Percentiles rank a stretch among this genome's conserved stretches.
These are phyloP conservation scores for Aleurites moluccanus DNA, from an alignment of 441 rosid species.

Conservation along the genomic window DNA sequence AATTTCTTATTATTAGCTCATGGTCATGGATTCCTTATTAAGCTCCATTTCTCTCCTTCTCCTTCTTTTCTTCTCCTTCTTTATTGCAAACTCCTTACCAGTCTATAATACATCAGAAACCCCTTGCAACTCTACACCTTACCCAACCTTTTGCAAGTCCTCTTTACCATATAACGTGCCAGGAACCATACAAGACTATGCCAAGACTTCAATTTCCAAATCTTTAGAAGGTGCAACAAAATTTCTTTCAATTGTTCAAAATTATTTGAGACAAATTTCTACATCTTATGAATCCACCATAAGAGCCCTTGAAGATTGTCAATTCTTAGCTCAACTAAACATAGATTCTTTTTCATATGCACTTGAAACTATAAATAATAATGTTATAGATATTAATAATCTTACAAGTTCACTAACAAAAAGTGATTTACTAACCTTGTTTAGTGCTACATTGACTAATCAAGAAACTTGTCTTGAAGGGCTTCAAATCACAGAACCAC, in stretches of 20 bases:
- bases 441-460: constrained; percentile 64
- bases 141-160: constrained; percentile 40
- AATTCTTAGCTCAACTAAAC: constrained; percentile 34
- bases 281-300: constrained; percentile 12
- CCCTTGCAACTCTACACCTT: constrained; percentile 42
- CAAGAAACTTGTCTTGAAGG: constrained; percentile 57
- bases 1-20: neutral
- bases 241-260: constrained; percentile 26
- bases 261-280: constrained; percentile 24
- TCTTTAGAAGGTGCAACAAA: constrained; percentile 33
- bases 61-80: constrained; percentile 6
- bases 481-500: constrained; percentile 19
- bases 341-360: constrained; percentile 41
- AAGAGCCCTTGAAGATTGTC: constrained; percentile 56
- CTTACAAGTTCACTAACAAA: constrained; percentile 27
- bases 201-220: constrained; percentile 28
- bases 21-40: constrained; percentile 19
- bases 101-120: constrained; percentile 22
- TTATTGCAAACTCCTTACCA: neutral
- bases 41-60: constrained; percentile 5
- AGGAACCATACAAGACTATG: constrained; percentile 30
- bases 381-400: neutral
- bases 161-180: constrained; percentile 28
- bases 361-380: constrained; percentile 4
- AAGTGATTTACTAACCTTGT: constrained; percentile 40